A percentile compares a stretch with the other conserved stretches of the same genome.
phyloP scores from a whole-genome alignment of 2,329 filamentous ascomycete genomes.

The Colletotrichum sp. region DNA sequence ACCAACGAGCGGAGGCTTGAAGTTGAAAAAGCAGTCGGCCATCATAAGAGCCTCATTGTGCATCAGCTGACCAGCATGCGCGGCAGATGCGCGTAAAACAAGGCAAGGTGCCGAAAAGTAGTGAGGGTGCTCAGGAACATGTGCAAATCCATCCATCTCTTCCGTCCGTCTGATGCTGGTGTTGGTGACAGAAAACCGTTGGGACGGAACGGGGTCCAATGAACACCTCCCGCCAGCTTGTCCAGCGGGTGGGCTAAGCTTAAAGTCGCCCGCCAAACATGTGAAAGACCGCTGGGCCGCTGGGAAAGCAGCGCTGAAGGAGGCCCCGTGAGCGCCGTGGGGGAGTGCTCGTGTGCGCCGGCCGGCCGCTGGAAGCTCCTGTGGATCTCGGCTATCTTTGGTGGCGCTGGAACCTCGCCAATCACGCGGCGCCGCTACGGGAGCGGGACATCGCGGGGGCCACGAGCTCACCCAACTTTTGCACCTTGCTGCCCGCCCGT shows the following conservation, averaged over 20 bases:
- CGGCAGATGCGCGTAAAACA: neutral
- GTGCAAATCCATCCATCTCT: neutral
- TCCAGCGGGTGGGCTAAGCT: neutral
- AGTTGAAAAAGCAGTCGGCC: neutral
- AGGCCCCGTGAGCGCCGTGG: slow-evolving; percentile 11
- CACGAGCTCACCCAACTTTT: neutral
- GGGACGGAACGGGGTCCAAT: slow-evolving; percentile 2
- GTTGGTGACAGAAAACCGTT: slow-evolving; percentile 8
- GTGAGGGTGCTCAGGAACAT: neutral
- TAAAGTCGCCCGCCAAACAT: neutral
- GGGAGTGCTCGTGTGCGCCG: neutral
- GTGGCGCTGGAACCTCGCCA: slow-evolving; percentile 21
- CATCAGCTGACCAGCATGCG: neutral
- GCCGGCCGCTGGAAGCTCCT: slow-evolving; percentile 14
- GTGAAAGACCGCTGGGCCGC: neutral
- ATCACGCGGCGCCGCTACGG: slow-evolving; percentile 19
- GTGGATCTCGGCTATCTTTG: slow-evolving; percentile 20
- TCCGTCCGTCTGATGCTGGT: slow-evolving; percentile 4
- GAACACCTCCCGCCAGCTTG: neutral
- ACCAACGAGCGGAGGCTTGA: neutral
- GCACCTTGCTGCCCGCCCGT: neutral
- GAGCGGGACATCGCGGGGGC: slow-evolving; percentile 11
- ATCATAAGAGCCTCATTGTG: neutral
- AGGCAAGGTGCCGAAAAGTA: neutral
- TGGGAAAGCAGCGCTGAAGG: neutral